phyloP scores from a whole-genome alignment of 768 basidiomycete genomes.

The Flagelloscypha sp. region DNA sequence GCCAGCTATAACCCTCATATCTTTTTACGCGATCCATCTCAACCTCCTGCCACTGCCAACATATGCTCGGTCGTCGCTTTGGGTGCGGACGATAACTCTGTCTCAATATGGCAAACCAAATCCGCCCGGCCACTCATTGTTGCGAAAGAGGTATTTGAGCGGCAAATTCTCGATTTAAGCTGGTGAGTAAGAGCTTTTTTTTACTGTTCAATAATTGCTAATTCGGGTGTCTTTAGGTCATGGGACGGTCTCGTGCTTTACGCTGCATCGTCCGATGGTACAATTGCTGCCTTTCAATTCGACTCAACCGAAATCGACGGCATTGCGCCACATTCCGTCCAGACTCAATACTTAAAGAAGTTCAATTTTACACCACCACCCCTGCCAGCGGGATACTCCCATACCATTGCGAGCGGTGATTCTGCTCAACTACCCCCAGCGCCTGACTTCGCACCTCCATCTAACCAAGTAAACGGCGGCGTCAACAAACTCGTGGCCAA shows the following conservation, averaged over 20 bases:
- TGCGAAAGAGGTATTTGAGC: conserved; percentile 86
- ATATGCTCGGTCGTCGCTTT: conserved; percentile 90
- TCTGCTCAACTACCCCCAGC: too few species aligned
- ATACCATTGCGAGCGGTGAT: too few species aligned
- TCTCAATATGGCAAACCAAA: conserved; percentile 96
- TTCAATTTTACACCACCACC: conserved; percentile 69
- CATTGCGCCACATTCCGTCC: conserved; percentile 63
- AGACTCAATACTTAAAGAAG: conserved; percentile 73
- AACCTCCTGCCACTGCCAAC: conserved; percentile 67
- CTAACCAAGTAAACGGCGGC: conserved; percentile 33
- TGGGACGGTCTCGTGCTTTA: conserved; percentile 88
- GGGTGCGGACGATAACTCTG: conserved; percentile 86
- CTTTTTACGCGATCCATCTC: conserved; percentile 68
- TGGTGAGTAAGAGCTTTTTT: conserved; percentile 51
- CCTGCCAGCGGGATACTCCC: conserved; percentile 65
- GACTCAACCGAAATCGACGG: conserved; percentile 74
- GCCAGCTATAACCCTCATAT: conserved; percentile 95
- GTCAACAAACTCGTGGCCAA: conserved; percentile 66
- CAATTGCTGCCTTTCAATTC: conserved; percentile 83
- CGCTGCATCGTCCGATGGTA: conserved; percentile 93
- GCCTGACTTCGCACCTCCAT: too few species aligned
- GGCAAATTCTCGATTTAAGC: conserved; percentile 91
- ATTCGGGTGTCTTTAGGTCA: conserved; percentile 52
- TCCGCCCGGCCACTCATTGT: conserved; percentile 86
- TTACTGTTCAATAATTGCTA: not conserved